These are phyloP conservation scores for Scedosporium apiospermum DNA, from an alignment of 2,329 filamentous ascomycete genomes.

Conservation along the genomic window DNA sequence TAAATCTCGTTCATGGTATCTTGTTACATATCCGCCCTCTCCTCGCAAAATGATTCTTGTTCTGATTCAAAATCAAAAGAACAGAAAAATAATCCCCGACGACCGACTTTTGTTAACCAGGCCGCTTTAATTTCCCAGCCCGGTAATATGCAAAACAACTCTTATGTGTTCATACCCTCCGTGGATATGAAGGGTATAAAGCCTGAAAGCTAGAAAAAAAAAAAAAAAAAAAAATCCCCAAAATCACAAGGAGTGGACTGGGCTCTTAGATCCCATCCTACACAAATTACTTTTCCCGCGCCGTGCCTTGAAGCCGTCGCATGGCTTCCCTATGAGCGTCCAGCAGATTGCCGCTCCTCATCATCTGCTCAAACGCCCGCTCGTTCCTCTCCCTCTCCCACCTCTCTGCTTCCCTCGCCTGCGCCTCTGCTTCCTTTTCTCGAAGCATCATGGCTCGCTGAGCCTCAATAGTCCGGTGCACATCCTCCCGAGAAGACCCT, in stretches of 20 bases:
- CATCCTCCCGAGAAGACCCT: slow-evolving; percentile 23
- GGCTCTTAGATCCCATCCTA: not conserved
- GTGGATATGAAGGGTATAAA: not conserved
- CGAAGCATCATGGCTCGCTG: slow-evolving; percentile 47
- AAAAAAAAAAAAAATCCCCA: not conserved
- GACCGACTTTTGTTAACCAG: no score
- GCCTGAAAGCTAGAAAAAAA: no score
- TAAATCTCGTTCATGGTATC: no score
- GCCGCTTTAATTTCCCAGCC: no score
- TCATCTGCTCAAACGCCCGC: slow-evolving; percentile 60
- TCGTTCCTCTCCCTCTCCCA: slow-evolving; percentile 49
- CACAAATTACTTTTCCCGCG: slow-evolving; percentile 4
- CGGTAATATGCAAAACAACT: no score
- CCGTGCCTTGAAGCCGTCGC: slow-evolving; percentile 58
- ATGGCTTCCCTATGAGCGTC: slow-evolving; percentile 72
- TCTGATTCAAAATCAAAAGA: no score
- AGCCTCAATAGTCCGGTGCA: slow-evolving; percentile 40
- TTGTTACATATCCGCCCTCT: no score
- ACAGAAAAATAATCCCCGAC: no score
- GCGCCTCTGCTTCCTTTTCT: slow-evolving; percentile 53
- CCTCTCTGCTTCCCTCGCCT: slow-evolving; percentile 48
- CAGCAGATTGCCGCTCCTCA: slow-evolving; percentile 66
- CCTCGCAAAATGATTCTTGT: no score
- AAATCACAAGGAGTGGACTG: not conserved
- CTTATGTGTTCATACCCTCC: no score